Evolutionary conservation across 2,329 filamentous ascomycete genomes (phyloP).

Genomic region (Rhynchosporium secalis): DNA sequence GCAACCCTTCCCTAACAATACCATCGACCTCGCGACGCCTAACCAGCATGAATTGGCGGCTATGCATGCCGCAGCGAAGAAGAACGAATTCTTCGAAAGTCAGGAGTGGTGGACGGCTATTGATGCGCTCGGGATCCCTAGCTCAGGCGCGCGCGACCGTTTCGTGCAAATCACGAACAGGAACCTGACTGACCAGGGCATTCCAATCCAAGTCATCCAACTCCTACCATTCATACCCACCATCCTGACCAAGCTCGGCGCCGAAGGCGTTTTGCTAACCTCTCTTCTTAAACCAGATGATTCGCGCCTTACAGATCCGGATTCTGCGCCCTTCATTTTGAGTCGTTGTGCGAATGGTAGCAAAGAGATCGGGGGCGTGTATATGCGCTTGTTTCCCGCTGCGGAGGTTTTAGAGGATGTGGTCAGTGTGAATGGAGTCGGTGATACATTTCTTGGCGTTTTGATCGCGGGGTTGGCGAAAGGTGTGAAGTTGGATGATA

Average conservation of each 20-base stretch:
- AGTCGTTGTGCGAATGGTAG: slow-evolving; percentile 58
- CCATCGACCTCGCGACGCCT: slow-evolving; percentile 76
- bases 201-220: slow-evolving; percentile 81
- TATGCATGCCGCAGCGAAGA: slow-evolving; percentile 72
- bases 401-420: slow-evolving; percentile 66
- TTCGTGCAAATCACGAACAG: slow-evolving; percentile 68
- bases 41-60: slow-evolving; percentile 79
- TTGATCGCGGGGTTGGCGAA: slow-evolving; percentile 75
- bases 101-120: slow-evolving; percentile 77
- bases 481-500: slow-evolving; percentile 45
- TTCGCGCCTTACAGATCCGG: slow-evolving; percentile 60
- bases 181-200: slow-evolving; percentile 72
- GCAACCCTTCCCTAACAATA: slow-evolving; percentile 58
- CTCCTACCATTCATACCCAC: slow-evolving; percentile 86
- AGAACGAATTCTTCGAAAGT: slow-evolving; percentile 66
- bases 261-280: slow-evolving; percentile 62
- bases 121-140: slow-evolving; percentile 73
- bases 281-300: slow-evolving; percentile 69
- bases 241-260: slow-evolving; percentile 81
- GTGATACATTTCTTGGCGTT: slow-evolving; percentile 88
- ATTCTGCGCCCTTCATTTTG: slow-evolving; percentile 69
- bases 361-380: slow-evolving; percentile 68
- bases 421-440: slow-evolving; percentile 89
- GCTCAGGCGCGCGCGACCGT: slow-evolving; percentile 66
- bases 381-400: slow-evolving; percentile 69